These are phyloP conservation scores for Henckelia pumila DNA, from an alignment of 257 asterid species.

Conservation along the genomic window DNA sequence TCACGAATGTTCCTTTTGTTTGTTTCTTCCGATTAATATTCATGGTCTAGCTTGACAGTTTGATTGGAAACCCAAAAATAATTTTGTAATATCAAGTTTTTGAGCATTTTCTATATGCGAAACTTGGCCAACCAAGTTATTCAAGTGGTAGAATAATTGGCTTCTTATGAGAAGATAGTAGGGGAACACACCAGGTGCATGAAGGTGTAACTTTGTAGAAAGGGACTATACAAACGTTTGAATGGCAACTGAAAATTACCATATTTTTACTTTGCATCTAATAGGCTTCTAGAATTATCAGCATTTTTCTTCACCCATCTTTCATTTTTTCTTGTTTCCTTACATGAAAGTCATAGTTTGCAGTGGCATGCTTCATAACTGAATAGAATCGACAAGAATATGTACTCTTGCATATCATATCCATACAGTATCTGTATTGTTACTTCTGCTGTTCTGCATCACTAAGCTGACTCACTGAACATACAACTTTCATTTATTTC, in stretches of 20 bases:
- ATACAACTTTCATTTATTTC: neutral
- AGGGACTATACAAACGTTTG: neutral
- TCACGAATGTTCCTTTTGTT: constrained; percentile 16
- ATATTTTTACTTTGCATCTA: neutral
- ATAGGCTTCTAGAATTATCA: neutral
- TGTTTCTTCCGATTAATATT: constrained; percentile 1
- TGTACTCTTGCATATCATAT: neutral
- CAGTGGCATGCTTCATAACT: neutral
- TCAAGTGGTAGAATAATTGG: neutral
- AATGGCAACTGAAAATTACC: neutral
- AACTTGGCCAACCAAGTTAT: neutral
- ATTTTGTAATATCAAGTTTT: neutral
- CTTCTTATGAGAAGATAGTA: neutral
- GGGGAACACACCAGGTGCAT: neutral
- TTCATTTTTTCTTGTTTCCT: neutral
- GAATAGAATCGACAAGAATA: neutral
- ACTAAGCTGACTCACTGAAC: neutral
- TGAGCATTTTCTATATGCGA: neutral
- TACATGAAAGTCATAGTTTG: too few relatives aligned
- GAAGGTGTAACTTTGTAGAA: neutral
- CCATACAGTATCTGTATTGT: neutral
- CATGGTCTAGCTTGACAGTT: constrained; percentile 5
- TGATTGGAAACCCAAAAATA: constrained; percentile 16
- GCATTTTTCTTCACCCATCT: constrained; percentile 4
- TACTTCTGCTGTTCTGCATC: neutral